Base-by-base conservation (phyloP, 192 early-diverging fungal genomes). In the Coemansia sp. region DNA sequence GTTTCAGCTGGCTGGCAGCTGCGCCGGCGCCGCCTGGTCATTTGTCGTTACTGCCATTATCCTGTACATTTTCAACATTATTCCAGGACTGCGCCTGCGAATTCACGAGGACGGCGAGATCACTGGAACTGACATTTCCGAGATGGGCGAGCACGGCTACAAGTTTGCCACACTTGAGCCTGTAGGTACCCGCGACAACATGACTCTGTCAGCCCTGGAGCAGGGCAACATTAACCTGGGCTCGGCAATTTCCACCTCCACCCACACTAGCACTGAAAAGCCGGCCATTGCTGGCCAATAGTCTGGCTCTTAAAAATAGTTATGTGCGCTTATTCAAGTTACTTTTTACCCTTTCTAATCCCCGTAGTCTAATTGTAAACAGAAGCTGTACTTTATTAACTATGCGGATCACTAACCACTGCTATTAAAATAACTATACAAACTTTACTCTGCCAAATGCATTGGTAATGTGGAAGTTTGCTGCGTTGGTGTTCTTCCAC, bases 101-200 rank as follows among this genome's bases (percentile, higher is more conserved):
- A 76, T 93, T 29, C 76, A 90, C 59, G 88, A 90, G 51, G 85
- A 89, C 52, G 88, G 87, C 62, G 87, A 88, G 66, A 76, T 85
- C 19, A 67, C 89, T 2, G 94, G 94, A 11, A 82, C 87, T 4
- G 93, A 97, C 67, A 70, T 87, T 58, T 73, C 91, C n/a, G 87
- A 94, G 78, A 91, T 95, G 85, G 93, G 94, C 48, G 92, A 94
- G 79, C 74, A 76, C 29, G 79, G 79, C 21, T 82, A 82, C 67
- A 82, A 68, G 50, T 82, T 68, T 65, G 79, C 74, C 3, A 75
- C 74, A 7, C 67, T 69, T 15, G 72, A 72, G 52, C 73, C 62
- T 61, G 25, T 32, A 3, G 29, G 32, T 5, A 68, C 56, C 19
- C 41, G 64, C 47, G 73, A 59, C 62, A 50, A 47, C 56, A 47